Evolutionary conservation across 129 eudicot genomes (phyloP).

Genomic region (Gnaphalium uliginosum): DNA sequence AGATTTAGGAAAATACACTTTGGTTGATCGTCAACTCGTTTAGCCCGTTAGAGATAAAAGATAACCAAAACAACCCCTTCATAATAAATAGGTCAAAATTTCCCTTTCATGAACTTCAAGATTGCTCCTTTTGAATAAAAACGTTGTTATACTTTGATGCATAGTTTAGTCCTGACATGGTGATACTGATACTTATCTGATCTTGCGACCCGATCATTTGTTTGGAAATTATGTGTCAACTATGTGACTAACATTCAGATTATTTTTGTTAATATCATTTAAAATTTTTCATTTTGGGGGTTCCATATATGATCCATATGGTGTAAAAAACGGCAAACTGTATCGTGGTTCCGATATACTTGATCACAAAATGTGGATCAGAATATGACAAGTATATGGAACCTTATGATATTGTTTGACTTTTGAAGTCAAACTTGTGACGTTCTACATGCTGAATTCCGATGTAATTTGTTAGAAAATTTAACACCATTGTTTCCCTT

Average conservation of each 20-base stretch:
- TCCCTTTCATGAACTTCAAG: not conserved
- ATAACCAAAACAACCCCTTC: not conserved
- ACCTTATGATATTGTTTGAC: not conserved
- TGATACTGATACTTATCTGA: not conserved
- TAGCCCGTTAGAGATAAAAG: not conserved
- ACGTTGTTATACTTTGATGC: not conserved
- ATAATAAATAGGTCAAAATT: too few species aligned
- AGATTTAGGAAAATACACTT: not conserved
- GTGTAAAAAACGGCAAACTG: not conserved
- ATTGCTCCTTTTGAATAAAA: not conserved
- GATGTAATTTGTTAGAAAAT: constrained; percentile 7
- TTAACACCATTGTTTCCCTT: not conserved
- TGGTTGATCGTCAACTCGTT: too few species aligned
- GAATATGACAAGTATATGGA: not conserved
- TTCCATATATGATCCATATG: not conserved
- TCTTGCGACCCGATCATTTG: not conserved
- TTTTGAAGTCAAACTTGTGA: constrained; percentile 14
- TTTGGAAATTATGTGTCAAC: not conserved
- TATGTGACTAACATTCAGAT: not conserved
- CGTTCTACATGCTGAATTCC: constrained; percentile 5
- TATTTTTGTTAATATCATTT: not conserved
- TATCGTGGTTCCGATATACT: not conserved
- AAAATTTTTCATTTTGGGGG: not conserved
- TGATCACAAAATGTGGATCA: not conserved
- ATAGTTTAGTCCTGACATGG: not conserved